Percentiles rank a stretch among this genome's conserved stretches.
These are phyloP conservation scores for Coemansia sp. DNA, from an alignment of 192 early-diverging fungal genomes.

Conservation along the genomic window DNA sequence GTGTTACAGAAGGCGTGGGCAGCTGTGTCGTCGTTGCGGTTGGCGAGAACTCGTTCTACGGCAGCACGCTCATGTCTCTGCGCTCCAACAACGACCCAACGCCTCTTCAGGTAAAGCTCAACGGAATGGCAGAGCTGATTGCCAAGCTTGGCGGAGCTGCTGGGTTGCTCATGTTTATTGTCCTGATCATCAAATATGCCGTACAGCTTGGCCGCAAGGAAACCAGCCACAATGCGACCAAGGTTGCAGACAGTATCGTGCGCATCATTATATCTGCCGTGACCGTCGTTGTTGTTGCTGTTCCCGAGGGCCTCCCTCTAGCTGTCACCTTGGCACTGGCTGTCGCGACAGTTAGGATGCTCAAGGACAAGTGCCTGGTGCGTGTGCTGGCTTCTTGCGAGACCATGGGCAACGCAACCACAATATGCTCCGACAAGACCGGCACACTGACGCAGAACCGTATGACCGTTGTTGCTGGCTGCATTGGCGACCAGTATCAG, in stretches of 20 bases:
- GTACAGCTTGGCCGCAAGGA: slow-evolving; percentile 58
- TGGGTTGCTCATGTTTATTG: slow-evolving; percentile 84
- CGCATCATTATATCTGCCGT: slow-evolving; percentile 88
- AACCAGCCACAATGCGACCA: slow-evolving; percentile 50
- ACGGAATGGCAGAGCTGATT: slow-evolving; percentile 86
- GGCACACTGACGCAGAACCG: slow-evolving; percentile 97
- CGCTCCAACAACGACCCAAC: slow-evolving; percentile 85
- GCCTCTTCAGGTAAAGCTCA: slow-evolving; percentile 91
- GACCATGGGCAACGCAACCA: slow-evolving; percentile 98
- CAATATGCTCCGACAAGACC: slow-evolving; percentile 98
- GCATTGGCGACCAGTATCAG: slow-evolving; percentile 74
- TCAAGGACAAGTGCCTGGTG: slow-evolving; percentile 97
- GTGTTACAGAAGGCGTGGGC: no score
- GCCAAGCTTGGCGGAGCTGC: slow-evolving; percentile 90
- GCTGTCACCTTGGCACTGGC: slow-evolving; percentile 96
- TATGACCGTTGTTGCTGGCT: slow-evolving; percentile 95
- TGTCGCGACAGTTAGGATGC: slow-evolving; percentile 92
- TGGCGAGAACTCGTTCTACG: slow-evolving; percentile 87
- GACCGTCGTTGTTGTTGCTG: slow-evolving; percentile 95
- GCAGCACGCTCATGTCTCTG: slow-evolving; percentile 85
- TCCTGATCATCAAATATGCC: slow-evolving; percentile 87
- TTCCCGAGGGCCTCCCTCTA: slow-evolving; percentile 97
- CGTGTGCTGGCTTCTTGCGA: slow-evolving; percentile 95
- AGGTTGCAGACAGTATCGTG: slow-evolving; percentile 67
- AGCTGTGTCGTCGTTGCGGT: slow-evolving; percentile 82